These are phyloP conservation scores for Xylariaceae sp. DNA, from an alignment of 2,329 filamentous ascomycete species.

Conservation along the genomic window DNA sequence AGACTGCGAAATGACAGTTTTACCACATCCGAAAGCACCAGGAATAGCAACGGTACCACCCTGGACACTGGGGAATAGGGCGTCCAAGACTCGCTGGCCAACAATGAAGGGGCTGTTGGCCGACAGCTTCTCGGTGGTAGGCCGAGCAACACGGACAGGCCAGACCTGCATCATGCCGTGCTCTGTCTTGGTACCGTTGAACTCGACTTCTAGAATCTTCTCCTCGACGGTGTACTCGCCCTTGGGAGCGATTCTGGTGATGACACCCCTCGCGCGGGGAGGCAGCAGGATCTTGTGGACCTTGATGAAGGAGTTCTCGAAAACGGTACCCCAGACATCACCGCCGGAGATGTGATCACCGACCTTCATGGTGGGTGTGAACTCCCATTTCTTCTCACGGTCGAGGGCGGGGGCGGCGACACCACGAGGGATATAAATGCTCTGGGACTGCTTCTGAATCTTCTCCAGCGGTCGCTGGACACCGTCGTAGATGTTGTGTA, in stretches of 20 bases:
- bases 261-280: slow-evolving; percentile 82
- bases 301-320: slow-evolving; percentile 90
- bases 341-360: slow-evolving; percentile 96
- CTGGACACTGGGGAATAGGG: slow-evolving; percentile 92
- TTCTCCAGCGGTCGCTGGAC: slow-evolving; percentile 90
- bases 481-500: slow-evolving; percentile 99
- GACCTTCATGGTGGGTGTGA: slow-evolving; percentile 84
- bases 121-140: slow-evolving; percentile 84
- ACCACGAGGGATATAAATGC: slow-evolving; percentile 97
- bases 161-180: slow-evolving; percentile 98
- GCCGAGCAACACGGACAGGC: slow-evolving; percentile 94
- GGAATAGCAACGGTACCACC: slow-evolving; percentile 97
- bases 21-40: slow-evolving; percentile 96
- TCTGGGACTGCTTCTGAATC: slow-evolving; percentile 71
- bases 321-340: slow-evolving; percentile 91
- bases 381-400: slow-evolving; percentile 92
- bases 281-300: slow-evolving; percentile 92
- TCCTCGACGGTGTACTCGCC: slow-evolving; percentile 92
- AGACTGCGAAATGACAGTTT: slow-evolving; percentile 98
- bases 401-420: slow-evolving; percentile 83
- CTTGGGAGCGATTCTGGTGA: slow-evolving; percentile 83
- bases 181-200: slow-evolving; percentile 90
- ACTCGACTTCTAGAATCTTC: slow-evolving; percentile 92
- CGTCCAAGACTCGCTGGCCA: slow-evolving; percentile 92
- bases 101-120: slow-evolving; percentile 91